A percentile compares a stretch with the other conserved stretches of the same genome.
These are phyloP conservation scores for Fusarium annulatum DNA, from an alignment of 2,329 filamentous ascomycete genomes.

Conservation along the genomic window DNA sequence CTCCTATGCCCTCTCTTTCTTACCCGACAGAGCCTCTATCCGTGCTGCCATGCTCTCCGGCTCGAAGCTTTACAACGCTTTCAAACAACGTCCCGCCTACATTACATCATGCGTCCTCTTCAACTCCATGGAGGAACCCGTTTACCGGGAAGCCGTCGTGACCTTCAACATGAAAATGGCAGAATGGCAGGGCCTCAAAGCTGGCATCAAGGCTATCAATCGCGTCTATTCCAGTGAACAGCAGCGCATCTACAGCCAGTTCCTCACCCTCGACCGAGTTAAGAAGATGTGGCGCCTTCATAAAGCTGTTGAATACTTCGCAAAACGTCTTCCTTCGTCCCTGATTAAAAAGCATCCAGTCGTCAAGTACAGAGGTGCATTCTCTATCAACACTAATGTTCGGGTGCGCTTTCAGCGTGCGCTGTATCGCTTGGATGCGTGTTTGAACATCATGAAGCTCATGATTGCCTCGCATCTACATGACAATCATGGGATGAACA, in stretches of 20 bases:
- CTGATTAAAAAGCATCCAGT: not conserved
- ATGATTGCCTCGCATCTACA: not conserved
- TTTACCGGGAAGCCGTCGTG: constrained; percentile 4
- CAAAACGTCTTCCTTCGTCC: not conserved
- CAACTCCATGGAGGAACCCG: constrained; percentile 15
- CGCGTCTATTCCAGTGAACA: not conserved
- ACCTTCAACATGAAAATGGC: not conserved
- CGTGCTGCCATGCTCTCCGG: not conserved
- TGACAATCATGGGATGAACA: not conserved
- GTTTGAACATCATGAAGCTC: not conserved
- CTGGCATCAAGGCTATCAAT: not conserved
- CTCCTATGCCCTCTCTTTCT: constrained; percentile 9
- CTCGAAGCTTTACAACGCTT: constrained; percentile 3
- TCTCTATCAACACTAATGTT: constrained; percentile 1
- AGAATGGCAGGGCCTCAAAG: constrained; percentile 2
- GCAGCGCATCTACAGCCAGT: not conserved
- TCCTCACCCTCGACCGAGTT: not conserved
- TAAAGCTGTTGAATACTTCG: constrained; percentile 6
- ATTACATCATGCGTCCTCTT: constrained; percentile 17
- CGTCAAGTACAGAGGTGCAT: not conserved
- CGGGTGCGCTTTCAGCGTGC: constrained; percentile 7
- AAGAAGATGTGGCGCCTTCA: constrained; percentile 13
- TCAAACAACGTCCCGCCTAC: not conserved
- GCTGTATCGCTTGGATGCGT: constrained; percentile 10
- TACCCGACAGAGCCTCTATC: not conserved